Conservation (phyloP, 2,329 filamentous ascomycete species). For the Cordyceps fumosorosea region DNA sequence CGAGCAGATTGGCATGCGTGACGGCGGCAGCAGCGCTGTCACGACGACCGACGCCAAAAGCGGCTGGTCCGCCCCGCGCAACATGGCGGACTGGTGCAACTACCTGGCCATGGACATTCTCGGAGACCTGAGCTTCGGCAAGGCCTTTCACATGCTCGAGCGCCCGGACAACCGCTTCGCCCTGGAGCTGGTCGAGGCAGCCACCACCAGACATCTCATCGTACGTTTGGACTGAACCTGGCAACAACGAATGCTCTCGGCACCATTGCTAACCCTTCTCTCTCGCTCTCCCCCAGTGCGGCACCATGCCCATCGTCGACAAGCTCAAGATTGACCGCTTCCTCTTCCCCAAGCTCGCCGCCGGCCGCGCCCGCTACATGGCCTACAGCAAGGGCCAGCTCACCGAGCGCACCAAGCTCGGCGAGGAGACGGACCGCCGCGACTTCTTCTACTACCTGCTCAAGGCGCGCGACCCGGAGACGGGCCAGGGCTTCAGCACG, state of each 20-base stretch:
- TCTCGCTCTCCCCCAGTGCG: constrained; percentile 42
- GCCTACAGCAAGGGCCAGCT: constrained; percentile 62
- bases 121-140: constrained; percentile 54
- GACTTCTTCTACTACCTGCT: constrained; percentile 74
- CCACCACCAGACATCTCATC: constrained; percentile 62
- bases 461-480: constrained; percentile 64
- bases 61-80: constrained; percentile 49
- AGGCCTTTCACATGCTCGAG: constrained; percentile 57
- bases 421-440: constrained; percentile 58
- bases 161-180: constrained; percentile 57
- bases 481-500: constrained; percentile 57
- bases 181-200: constrained; percentile 58
- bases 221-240: constrained; percentile 35
- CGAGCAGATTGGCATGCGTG: constrained; percentile 42
- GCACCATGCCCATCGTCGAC: constrained; percentile 63
- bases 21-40: constrained; percentile 22
- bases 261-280: neutral
- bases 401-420: constrained; percentile 58
- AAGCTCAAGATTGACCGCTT: constrained; percentile 60
- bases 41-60: constrained; percentile 39
- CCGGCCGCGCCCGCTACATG: constrained; percentile 63
- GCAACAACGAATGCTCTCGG: neutral
- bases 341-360: constrained; percentile 60
- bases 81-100: constrained; percentile 58
- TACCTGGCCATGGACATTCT: constrained; percentile 58